Base-by-base conservation (phyloP, 164 flowering plant genomes). In the Piper longum region DNA sequence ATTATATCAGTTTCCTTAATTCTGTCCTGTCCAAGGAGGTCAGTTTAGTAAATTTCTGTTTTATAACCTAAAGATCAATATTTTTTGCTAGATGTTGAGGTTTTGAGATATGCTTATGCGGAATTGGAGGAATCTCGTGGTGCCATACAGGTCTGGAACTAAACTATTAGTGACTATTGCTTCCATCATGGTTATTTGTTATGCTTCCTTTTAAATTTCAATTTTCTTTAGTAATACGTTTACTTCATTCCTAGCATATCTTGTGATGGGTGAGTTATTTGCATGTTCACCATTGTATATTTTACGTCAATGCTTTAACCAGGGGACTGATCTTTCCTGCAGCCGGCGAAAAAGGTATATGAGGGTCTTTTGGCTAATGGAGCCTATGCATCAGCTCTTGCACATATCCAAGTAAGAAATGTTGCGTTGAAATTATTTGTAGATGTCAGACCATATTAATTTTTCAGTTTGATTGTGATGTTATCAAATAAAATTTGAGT, bases 111-210 rank as follows among this genome's bases (percentile, higher is more conserved):
- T 85, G 96, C 98, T 59, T 92, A 79, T 82, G 98, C 91, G 16
- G 98, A 92, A 74, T 73, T 89, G 69, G 98, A 92, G 73, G 98
- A 92, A 76, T 85, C 96, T n/a, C 87, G 84, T 68, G 98, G 98
- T 57, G 79, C 87, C 43, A 74, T 83, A 62, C 95, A 85, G 86
- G 98, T 87, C n/a, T 43, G 55, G 36, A 57, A 60, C 57, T 16
- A 55, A 26, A 9, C 57, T 44, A 14, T 45, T 48, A 48, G 48
- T 44, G 36, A 26, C 36, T 26, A 26, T 26, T 26, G 36, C 36
- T 26, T 26, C 36, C 36, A 26, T 26, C 36, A 26, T 26, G 36
- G 36, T 26, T 26, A 26, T 26, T 26, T 26, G 36, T 26, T 26
- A 26, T 2, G 36, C 36, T 26, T 26, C 2, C 36, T 26, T 26